Conservation (phyloP, 73 alveolate species). For the Paramecium pentaurelia region DNA sequence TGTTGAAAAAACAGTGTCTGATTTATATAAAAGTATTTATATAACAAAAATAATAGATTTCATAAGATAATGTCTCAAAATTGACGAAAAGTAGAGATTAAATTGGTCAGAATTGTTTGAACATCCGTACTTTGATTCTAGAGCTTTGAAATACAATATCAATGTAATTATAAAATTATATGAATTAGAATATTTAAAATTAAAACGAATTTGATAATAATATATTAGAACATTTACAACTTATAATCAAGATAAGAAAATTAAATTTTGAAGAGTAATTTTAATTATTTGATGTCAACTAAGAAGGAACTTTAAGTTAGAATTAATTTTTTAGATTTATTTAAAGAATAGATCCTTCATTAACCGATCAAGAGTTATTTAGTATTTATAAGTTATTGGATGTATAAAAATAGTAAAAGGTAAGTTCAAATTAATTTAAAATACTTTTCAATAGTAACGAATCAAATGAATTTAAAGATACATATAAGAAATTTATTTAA, state of each 20-base stretch:
- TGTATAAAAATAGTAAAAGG: background rate
- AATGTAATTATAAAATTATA: background rate
- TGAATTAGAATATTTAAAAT: background rate
- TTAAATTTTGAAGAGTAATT: background rate
- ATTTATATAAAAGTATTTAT: background rate
- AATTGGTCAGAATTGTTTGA: conserved; percentile 48
- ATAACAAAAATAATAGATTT: background rate
- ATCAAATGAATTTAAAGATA: background rate
- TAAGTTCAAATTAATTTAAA: background rate
- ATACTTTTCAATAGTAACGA: conserved; percentile 7
- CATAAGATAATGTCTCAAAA: conserved; percentile 7
- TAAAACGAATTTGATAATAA: background rate
- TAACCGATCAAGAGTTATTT: background rate
- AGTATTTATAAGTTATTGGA: background rate
- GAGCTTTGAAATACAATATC: background rate
- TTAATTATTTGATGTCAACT: conserved; percentile 1
- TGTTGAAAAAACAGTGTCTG: conserved; percentile 5
- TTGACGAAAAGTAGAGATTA: conserved; percentile 31
- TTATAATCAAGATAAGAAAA: conserved; percentile 12
- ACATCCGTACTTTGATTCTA: conserved; percentile 23
- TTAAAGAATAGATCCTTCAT: conserved; percentile 20
- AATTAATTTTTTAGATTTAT: background rate
- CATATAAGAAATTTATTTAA: background rate
- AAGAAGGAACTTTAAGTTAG: background rate
- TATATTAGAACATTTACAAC: background rate